Evolutionary conservation across 345 rosid species (phyloP).

Genomic region (Gossypium stocksii): DNA sequence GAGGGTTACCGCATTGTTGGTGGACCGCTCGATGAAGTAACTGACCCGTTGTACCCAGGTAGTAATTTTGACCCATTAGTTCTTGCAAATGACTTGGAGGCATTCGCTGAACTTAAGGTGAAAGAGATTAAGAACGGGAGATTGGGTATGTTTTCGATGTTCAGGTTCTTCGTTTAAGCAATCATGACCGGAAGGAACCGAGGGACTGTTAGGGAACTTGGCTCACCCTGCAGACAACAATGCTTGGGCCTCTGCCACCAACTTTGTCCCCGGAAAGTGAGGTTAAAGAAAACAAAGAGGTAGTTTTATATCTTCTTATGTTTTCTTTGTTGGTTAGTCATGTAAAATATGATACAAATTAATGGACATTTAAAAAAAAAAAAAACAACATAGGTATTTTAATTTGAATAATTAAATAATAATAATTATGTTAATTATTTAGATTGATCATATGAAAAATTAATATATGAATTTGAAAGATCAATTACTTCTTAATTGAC

Average conservation of each 20-base stretch:
- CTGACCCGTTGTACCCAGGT: conserved; percentile 45
- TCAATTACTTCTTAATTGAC: too few relatives aligned
- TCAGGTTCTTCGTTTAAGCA: conserved; percentile 51
- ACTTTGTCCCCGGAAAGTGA: conserved; percentile 60
- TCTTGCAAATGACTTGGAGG: conserved; percentile 54
- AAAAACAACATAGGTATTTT: too few relatives aligned
- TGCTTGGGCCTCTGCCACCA: conserved; percentile 53
- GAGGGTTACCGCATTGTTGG: conserved; percentile 74
- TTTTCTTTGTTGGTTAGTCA: background rate
- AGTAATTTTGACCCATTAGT: conserved; percentile 54
- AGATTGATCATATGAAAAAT: too few relatives aligned
- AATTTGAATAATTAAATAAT: too few relatives aligned
- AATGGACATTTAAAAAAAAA: background rate
- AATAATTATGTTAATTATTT: too few relatives aligned
- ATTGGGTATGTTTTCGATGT: conserved; percentile 56
- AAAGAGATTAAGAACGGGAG: conserved; percentile 59
- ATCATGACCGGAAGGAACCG: conserved; percentile 38
- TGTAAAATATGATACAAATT: conserved; percentile 22
- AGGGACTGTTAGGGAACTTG: conserved; percentile 47
- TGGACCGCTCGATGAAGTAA: conserved; percentile 51
- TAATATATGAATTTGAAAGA: too few relatives aligned
- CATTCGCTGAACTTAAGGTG: conserved; percentile 51
- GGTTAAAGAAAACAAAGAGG: background rate
- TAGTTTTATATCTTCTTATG: background rate
- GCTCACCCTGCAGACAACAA: conserved; percentile 58